Base-by-base conservation (phyloP, 108 stramenopile genomes). In the Discostella stelligeroides region DNA sequence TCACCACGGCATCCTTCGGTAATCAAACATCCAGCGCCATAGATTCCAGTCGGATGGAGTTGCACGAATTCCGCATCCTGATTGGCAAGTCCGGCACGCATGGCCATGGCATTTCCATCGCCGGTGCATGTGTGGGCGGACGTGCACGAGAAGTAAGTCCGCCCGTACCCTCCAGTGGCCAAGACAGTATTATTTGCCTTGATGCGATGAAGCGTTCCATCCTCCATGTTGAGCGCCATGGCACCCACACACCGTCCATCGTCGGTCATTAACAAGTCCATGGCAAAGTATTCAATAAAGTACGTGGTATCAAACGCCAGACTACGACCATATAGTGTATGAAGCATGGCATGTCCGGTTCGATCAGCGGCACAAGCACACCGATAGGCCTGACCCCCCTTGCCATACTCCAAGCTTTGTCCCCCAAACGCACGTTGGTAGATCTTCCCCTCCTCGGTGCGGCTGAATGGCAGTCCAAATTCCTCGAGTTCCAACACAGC, bases 1-100 rank as follows among this genome's bases (percentile, higher is more conserved):
- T 99, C 99, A 37, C 99, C 99, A 64, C 99, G 90, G 81, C 97
- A 98, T 70, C 99, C 99, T 88, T 99, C 99, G n/a, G 99, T 99
- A 83, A 99, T 99, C 68, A 99, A 87, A 89, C 99, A 99, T 27
- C 99, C 99, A 0, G 99, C 99, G 41, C 99, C 99, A 76, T 99
- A 99, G 59, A 99, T 99, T 40, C 99, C 99, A 15, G 99, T 99
- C 59, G 99, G 99, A 84, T 99, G 99, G 82, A 99, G 98, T 81
- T 99, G 99, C 6, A 99, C 96, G 83, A 99, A 99, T 76, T 99
- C 99, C 14, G 96, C 96, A 82, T 99, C 99, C 80, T 98, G 90
- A 63, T 94, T 88, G 57, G 97, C 86, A 39, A 95, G 60, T 50
- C 95, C 90, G 18, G 90, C 88, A 28, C 88, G 73, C 68, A 98